A percentile compares a stretch with the other conserved stretches of the same genome.
phyloP scores from a whole-genome alignment of 23 red algal genomes.

The Cyanidium caldarium region DNA sequence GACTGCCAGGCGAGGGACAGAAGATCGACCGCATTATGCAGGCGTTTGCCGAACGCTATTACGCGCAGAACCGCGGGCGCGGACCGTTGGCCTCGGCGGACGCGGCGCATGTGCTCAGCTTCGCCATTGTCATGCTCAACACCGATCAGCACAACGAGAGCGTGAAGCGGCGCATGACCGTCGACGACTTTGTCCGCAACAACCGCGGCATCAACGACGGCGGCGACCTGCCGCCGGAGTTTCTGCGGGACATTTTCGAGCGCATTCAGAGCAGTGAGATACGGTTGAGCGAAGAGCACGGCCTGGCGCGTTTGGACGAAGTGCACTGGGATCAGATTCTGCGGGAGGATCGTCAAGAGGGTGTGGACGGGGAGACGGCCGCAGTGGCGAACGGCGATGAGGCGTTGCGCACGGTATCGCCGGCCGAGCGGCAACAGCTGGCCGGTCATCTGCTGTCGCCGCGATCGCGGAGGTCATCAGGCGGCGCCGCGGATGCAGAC shows the following conservation, averaged over 20 bases:
- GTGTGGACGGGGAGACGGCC: too few species aligned
- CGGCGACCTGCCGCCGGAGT: conserved; percentile 52
- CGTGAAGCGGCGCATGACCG: conserved; percentile 73
- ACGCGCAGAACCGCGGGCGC: conserved; percentile 30
- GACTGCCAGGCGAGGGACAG: conserved; percentile 89
- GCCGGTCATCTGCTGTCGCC: too few species aligned
- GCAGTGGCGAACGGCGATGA: too few species aligned
- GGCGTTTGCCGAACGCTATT: conserved; percentile 69
- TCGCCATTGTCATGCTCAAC: conserved; percentile 90
- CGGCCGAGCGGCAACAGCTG: too few species aligned
- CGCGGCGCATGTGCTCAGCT: conserved; percentile 66
- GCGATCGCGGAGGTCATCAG: too few species aligned
- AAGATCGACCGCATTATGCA: conserved; percentile 98
- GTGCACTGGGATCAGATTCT: conserved; percentile 73
- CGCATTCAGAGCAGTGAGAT: conserved; percentile 70
- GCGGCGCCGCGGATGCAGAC: too few species aligned
- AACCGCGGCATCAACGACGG: conserved; percentile 88
- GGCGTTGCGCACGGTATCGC: too few species aligned
- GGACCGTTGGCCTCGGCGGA: conserved; percentile 56
- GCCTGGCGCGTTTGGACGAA: conserved; percentile 53
- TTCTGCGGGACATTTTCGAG: conserved; percentile 52
- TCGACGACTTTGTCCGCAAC: conserved; percentile 90
- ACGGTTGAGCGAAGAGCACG: conserved; percentile 77
- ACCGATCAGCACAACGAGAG: conserved; percentile 88
- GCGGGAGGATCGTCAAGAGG: conserved; percentile 13